Conservation (phyloP, 1,284 basidiomycete species). For the Sanghuangporus weigelae region DNA sequence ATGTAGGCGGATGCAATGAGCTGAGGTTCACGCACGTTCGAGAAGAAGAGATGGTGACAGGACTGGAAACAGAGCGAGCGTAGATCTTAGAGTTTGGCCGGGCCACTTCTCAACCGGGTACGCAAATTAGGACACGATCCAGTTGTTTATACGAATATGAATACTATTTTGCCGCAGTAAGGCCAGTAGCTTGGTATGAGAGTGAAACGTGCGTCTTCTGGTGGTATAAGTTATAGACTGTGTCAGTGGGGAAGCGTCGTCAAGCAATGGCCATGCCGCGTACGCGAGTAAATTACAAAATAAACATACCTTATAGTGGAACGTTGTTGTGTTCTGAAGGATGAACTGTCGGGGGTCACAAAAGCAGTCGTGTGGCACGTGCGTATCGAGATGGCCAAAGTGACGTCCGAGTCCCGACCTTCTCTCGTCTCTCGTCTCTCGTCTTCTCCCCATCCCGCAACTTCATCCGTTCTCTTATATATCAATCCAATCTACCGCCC, state of each 20-base stretch:
- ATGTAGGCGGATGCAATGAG: background rate
- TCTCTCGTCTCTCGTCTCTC: background rate
- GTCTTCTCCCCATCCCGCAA: background rate
- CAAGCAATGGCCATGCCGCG: background rate
- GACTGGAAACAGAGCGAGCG: background rate
- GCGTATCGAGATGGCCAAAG: background rate
- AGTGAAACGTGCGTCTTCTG: background rate
- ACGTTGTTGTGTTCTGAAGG: background rate
- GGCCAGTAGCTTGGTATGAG: background rate
- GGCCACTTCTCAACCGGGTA: background rate
- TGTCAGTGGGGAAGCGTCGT: background rate
- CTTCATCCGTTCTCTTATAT: background rate
- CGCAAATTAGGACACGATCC: background rate
- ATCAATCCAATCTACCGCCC: background rate
- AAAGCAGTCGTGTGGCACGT: background rate
- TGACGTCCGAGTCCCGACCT: conserved; percentile 3
- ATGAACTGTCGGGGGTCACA: no score
- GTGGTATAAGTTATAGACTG: background rate
- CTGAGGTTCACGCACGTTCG: conserved; percentile 1
- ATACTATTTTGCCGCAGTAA: background rate
- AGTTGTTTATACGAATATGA: no score
- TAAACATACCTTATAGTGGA: background rate
- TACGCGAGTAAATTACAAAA: background rate
- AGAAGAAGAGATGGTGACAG: background rate
- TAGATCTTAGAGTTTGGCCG: background rate